Conservation (phyloP, 2,329 filamentous ascomycete species). For the Beauveria asiatica region DNA sequence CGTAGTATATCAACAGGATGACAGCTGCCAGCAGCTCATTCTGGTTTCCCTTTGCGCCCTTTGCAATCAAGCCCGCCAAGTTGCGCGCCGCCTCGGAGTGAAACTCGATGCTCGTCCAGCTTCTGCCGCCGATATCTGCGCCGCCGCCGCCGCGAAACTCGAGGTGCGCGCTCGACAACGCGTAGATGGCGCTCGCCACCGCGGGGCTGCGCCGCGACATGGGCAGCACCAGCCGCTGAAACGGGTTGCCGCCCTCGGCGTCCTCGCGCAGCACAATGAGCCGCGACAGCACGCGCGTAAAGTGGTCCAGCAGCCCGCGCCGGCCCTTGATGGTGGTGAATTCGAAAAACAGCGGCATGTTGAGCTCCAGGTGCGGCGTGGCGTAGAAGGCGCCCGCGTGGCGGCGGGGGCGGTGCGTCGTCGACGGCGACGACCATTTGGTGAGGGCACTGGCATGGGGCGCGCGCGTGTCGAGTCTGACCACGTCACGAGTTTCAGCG, state of each 20-base stretch:
- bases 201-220: conserved; percentile 45
- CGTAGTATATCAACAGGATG: conserved; percentile 54
- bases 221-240: conserved; percentile 54
- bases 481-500: no score
- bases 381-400: conserved; percentile 16
- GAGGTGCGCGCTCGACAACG: conserved; percentile 74
- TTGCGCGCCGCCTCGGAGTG: conserved; percentile 53
- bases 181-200: conserved; percentile 77
- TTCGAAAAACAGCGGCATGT: conserved; percentile 44
- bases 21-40: conserved; percentile 54
- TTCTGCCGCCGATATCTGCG: conserved; percentile 37
- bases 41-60: conserved; percentile 38
- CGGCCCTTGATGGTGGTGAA: conserved; percentile 47
- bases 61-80: conserved; percentile 47
- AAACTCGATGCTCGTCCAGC: conserved; percentile 43
- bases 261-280: conserved; percentile 59
- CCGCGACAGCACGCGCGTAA: conserved; percentile 55
- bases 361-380: conserved; percentile 37
- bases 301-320: conserved; percentile 51
- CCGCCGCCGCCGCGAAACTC: conserved; percentile 54
- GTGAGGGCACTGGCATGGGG: neutral
- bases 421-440: neutral
- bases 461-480: neutral
- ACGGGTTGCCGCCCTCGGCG: conserved; percentile 49
- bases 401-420: neutral